Conservation (phyloP, 768 basidiomycete genomes). For the Pleurotus giganteus region DNA sequence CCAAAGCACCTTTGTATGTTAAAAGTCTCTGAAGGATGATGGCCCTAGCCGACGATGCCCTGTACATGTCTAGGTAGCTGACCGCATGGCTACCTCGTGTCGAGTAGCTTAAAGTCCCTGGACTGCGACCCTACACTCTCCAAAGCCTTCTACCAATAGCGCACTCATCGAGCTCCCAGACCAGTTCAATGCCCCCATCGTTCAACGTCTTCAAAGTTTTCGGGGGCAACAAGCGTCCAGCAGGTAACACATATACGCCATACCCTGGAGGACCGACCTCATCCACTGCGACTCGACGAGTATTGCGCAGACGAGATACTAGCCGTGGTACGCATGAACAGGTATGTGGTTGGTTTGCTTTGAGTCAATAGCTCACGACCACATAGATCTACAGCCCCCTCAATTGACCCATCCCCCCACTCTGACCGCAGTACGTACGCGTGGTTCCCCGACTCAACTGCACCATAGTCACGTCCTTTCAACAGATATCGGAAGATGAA, state of each 20-base stretch:
- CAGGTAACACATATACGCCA: neutral
- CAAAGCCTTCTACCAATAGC: neutral
- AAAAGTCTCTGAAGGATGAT: too few species aligned
- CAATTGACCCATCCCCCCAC: slow-evolving; percentile 4
- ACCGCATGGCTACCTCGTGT: slow-evolving; percentile 12
- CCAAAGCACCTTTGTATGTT: too few species aligned
- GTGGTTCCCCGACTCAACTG: neutral
- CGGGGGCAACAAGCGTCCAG: slow-evolving; percentile 18
- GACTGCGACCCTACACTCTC: neutral
- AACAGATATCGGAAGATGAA: slow-evolving; percentile 8
- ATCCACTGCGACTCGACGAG: neutral
- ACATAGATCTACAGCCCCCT: neutral
- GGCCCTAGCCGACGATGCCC: neutral
- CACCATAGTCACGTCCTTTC: neutral
- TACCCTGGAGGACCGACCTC: neutral
- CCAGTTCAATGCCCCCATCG: slow-evolving; percentile 18
- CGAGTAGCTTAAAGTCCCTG: slow-evolving; percentile 5
- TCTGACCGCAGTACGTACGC: neutral
- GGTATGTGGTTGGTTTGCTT: neutral
- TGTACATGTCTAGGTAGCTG: neutral
- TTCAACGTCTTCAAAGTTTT: slow-evolving; percentile 23
- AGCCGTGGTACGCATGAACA: neutral
- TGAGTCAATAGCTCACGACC: neutral
- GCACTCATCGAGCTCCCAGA: neutral
- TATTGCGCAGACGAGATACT: neutral